Base-by-base conservation (phyloP, 495 filamentous ascomycete species). In the Pseudevernia furfuracea region DNA sequence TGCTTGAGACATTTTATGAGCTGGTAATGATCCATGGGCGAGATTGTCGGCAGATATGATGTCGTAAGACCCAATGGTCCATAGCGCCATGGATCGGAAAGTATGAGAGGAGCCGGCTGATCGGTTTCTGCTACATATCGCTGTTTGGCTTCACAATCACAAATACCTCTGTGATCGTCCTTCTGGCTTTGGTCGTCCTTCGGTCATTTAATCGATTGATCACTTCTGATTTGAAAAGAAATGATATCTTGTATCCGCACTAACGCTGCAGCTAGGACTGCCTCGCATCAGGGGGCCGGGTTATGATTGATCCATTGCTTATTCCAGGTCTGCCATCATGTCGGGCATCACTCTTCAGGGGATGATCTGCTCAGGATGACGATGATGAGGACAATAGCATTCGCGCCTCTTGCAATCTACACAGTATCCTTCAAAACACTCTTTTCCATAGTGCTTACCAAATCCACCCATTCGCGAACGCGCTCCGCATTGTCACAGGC, bases 221-320 rank as follows among this genome's bases (percentile, higher is more conserved):
- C 52, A 30, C 28, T 55, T 55, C 30, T 55, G 52, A 34, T 55
- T 32, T 30, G 52, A 55, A 55, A 55, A 21, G 21, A 34, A 34
- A 55, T 55, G 52, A 34, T n/a, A 32, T 19, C 28, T 34, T 36
- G 52, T 55, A 15, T 34, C 30, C 52, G 52, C 52, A 55, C 52
- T 55, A 55, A 55, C 7, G 52, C 52, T 55, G 52, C 52, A 55
- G 52, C 52, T 55, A 55, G 52, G 52, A 55, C 28, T 55, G 17
- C 30, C 52, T 55, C 52, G 52, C 52, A 55, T 55, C 30, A 32
- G 28, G 52, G 52, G 52, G 28, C 15, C 52, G n/a, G 52, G 52
- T 21, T 32, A 32, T 34, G 52, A 55, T 34, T 19, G 52, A 55
- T 30, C 52, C 30, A 21, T 55, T 55, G 30, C 52, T 55, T 55